Base-by-base conservation (phyloP, 441 rosid genomes). In the Aquilaria agallochum region DNA sequence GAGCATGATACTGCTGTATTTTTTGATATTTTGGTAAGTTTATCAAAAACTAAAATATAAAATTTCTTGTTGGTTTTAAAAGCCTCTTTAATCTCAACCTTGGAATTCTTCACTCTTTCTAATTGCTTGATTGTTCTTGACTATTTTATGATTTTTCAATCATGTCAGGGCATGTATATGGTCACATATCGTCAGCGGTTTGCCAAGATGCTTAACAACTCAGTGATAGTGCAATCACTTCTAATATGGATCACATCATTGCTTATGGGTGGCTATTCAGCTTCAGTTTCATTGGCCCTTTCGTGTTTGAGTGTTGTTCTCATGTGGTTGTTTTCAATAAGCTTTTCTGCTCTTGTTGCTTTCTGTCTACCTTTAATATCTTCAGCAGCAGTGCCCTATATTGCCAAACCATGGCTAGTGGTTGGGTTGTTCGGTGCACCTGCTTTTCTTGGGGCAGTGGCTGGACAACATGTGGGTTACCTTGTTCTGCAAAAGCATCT, bases 341-440 rank as follows among this genome's bases (percentile, higher is more conserved):
- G 86, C 62, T 95, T 92, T 78, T 82, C 99, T 1, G 78, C 74
- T 55, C 59, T 75, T 54, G 78, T 70, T 65, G 98, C 99, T 52
- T 85, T 88, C 63, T 47, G 82, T 80, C 81, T 95, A 11, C 88
- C 98, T 11, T 81, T 62, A 67, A 71, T 92, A 74, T 82, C 88
- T 67, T 56, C 94, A 56, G 82, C 96, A 4, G 96, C 91, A 13
- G 83, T 83, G 70, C 90, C 99, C 20, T 92, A 79, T 83, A 78
- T 83, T 76, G 87, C 97, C 40, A 77, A 70, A 63, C 98, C 99
- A 27, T 89, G 88, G 96, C 70, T 95, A 78, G 78, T 60, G 27
- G 58, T 89, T 75, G 97, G 98, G 64, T 75, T 95, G 68, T 92
- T 92, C 80, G 93, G 78, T 70, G 85, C 92, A 5, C 99, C 99